These are phyloP conservation scores for Aspergillus alliaceus DNA, from an alignment of 2,329 filamentous ascomycete species.

Conservation along the genomic window DNA sequence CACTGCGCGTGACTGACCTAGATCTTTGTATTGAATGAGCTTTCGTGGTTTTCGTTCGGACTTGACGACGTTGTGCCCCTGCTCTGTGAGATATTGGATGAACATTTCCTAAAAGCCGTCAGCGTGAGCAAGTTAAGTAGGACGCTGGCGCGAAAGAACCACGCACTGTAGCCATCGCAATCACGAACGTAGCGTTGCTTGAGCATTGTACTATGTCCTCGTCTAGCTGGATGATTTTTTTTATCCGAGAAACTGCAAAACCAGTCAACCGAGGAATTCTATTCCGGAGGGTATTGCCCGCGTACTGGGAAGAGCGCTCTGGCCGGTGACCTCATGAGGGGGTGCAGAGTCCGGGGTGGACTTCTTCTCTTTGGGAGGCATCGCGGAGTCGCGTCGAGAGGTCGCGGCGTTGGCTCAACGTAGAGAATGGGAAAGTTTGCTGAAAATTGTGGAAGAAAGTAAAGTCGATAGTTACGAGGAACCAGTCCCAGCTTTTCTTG, in stretches of 20 bases:
- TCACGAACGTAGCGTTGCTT: constrained; percentile 90
- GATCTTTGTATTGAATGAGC: constrained; percentile 94
- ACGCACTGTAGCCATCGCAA: constrained; percentile 80
- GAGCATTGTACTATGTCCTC: constrained; percentile 83
- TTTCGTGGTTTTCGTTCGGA: constrained; percentile 87
- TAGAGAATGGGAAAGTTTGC: neutral
- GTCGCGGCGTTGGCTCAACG: neutral
- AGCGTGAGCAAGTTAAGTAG: constrained; percentile 2
- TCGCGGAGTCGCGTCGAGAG: constrained; percentile 38
- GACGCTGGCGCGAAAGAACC: neutral
- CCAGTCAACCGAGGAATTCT: neutral
- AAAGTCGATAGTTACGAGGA: neutral
- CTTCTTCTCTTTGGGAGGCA: constrained; percentile 79
- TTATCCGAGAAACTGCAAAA: constrained; percentile 81
- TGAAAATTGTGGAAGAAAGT: neutral
- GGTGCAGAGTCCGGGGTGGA: constrained; percentile 68
- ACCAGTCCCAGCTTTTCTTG: neutral
- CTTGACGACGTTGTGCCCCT: constrained; percentile 84
- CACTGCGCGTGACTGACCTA: constrained; percentile 57
- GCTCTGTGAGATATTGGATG: constrained; percentile 83
- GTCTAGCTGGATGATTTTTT: constrained; percentile 90
- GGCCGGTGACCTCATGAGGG: constrained; percentile 78
- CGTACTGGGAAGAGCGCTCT: constrained; percentile 81
- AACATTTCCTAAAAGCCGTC: constrained; percentile 75
- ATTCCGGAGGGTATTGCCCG: constrained; percentile 15